Conservation (phyloP, 331 rosid genomes). For the Acacia pycnantha region DNA sequence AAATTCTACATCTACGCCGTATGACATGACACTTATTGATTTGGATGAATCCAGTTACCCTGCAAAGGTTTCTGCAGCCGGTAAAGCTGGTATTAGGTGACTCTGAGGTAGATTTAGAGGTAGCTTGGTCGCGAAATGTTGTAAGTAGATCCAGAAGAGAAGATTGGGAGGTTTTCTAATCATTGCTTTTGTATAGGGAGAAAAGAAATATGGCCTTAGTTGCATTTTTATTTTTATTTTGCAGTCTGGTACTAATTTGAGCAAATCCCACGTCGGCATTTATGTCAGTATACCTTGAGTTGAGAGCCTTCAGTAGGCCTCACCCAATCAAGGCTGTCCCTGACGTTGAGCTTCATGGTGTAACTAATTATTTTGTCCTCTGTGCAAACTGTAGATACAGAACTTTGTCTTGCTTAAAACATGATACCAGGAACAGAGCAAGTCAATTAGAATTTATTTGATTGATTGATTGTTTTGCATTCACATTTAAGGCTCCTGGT, state of each 20-base stretch:
- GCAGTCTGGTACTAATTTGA: conserved; percentile 17
- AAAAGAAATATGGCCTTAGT: conserved; percentile 32
- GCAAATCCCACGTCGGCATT: conserved; percentile 10
- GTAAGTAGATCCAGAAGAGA: conserved; percentile 17
- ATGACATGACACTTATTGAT: conserved; percentile 80
- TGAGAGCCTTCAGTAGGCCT: conserved; percentile 21
- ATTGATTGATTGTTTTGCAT: neutral
- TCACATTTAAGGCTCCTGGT: neutral
- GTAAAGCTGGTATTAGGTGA: conserved; percentile 51
- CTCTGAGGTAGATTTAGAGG: conserved; percentile 20
- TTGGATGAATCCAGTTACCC: conserved; percentile 70
- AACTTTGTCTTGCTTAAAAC: conserved; percentile 34
- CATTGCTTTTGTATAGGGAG: conserved; percentile 30
- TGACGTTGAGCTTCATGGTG: conserved; percentile 30
- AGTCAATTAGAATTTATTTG: conserved; percentile 16
- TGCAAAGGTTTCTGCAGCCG: conserved; percentile 60
- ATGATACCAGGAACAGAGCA: conserved; percentile 24
- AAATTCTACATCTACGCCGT: conserved; percentile 52
- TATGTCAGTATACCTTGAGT: conserved; percentile 25
- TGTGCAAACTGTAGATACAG: conserved; percentile 54
- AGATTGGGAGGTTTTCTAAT: conserved; percentile 9
- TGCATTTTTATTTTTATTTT: conserved; percentile 16
- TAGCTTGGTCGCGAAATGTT: conserved; percentile 26
- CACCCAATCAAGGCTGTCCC: conserved; percentile 5
- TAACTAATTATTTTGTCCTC: conserved; percentile 30